Evolutionary conservation across 257 asterid species (phyloP).

Genomic region (Solanum neorickii): DNA sequence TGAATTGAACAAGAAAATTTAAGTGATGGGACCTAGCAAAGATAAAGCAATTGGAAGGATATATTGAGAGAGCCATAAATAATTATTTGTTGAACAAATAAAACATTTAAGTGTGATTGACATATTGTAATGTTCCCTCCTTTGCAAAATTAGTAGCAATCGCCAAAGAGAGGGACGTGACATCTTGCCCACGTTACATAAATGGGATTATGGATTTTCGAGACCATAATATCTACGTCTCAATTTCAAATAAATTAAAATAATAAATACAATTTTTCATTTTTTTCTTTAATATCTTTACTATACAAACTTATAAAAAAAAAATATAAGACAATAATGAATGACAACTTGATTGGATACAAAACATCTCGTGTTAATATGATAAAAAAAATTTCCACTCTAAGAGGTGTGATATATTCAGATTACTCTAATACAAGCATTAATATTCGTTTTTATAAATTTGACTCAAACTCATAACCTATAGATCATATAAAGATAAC

Average conservation of each 20-base stretch:
- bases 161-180: neutral
- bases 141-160: neutral
- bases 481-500: neutral
- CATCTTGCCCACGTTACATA: neutral
- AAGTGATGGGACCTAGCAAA: neutral
- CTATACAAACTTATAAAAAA: neutral
- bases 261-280: neutral
- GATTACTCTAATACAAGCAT: neutral
- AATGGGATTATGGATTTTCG: neutral
- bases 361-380: neutral
- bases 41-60: neutral
- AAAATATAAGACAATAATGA: neutral
- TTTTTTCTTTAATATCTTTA: neutral
- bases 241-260: neutral
- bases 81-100: neutral
- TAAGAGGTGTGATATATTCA: no score
- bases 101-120: neutral
- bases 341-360: neutral
- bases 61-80: neutral
- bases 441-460: neutral
- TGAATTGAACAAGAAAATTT: neutral
- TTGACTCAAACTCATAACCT: neutral
- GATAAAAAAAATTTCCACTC: no score
- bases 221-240: no score
- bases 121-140: neutral